These are phyloP conservation scores for Alternaria gaisen DNA, from an alignment of 2,329 filamentous ascomycete species.

Conservation along the genomic window DNA sequence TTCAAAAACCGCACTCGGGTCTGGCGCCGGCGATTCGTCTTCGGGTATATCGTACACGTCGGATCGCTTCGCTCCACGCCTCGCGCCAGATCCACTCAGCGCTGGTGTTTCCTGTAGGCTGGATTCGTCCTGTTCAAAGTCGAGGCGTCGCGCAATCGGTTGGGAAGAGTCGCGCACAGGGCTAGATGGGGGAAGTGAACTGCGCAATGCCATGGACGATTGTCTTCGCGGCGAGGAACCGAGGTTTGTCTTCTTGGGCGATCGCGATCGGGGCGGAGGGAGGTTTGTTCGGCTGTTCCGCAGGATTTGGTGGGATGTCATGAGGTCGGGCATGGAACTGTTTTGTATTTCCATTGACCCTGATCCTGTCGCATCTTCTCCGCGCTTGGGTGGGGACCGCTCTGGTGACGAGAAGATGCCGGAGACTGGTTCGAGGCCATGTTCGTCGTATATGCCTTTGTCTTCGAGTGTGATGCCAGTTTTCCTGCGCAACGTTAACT, in stretches of 20 bases:
- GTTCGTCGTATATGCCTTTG: conserved; percentile 81
- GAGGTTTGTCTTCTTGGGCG: conserved; percentile 70
- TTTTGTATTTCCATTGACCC: conserved; percentile 71
- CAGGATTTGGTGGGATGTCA: conserved; percentile 56
- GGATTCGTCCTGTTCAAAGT: conserved; percentile 60
- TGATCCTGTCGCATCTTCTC: conserved; percentile 59
- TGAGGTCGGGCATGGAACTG: conserved; percentile 63
- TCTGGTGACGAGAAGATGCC: conserved; percentile 88
- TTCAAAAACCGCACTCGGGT: conserved; percentile 38
- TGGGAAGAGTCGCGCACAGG: conserved; percentile 44
- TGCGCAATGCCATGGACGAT: conserved; percentile 65
- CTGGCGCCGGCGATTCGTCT: conserved; percentile 41
- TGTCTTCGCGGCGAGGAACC: conserved; percentile 68
- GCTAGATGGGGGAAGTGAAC: conserved; percentile 50
- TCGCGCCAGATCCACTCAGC: conserved; percentile 46
- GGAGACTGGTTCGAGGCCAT: conserved; percentile 90
- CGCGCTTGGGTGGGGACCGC: conserved; percentile 61
- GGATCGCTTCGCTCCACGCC: conserved; percentile 37
- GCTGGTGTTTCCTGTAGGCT: conserved; percentile 42
- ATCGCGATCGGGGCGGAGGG: conserved; percentile 62
- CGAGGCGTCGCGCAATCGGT: conserved; percentile 63
- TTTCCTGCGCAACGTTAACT: conserved; percentile 67
- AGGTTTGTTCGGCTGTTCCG: conserved; percentile 56
- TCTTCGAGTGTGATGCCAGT: conserved; percentile 86
- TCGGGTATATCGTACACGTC: conserved; percentile 46